Evolutionary conservation across 164 flowering plant species (phyloP).

Genomic region (Amborella trichopoda): DNA sequence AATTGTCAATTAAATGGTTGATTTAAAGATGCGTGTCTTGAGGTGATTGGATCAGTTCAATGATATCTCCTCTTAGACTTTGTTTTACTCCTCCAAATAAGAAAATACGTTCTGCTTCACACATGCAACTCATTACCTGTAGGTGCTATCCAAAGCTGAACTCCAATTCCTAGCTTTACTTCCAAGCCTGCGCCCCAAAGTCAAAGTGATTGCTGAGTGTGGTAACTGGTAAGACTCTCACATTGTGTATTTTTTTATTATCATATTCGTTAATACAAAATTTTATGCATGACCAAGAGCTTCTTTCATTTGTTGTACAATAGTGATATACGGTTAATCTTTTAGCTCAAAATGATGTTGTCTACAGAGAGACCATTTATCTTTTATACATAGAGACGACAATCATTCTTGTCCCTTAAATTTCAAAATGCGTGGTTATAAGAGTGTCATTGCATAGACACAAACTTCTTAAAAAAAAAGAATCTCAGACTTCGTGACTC

Average conservation of each 20-base stretch:
- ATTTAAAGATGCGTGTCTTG: too few species aligned
- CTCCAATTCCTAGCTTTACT: conserved; percentile 13
- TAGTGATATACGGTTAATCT: too few species aligned
- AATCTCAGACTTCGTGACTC: too few species aligned
- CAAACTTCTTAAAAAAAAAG: too few species aligned
- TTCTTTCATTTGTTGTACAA: neutral
- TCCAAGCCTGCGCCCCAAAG: conserved; percentile 13
- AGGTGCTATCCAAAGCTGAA: conserved; percentile 15
- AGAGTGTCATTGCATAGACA: too few species aligned
- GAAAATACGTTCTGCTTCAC: too few species aligned
- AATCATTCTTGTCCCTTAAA: neutral
- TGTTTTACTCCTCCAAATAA: too few species aligned
- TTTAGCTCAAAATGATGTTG: too few species aligned
- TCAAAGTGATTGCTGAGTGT: conserved; percentile 14
- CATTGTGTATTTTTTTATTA: neutral
- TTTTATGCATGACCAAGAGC: neutral
- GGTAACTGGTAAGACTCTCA: conserved; percentile 10
- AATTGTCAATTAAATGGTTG: too few species aligned
- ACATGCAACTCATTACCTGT: neutral
- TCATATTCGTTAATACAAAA: neutral
- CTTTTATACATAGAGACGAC: neutral
- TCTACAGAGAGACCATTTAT: neutral
- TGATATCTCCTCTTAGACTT: too few species aligned
- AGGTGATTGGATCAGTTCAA: too few species aligned
- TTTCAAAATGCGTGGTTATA: too few species aligned